These are phyloP conservation scores for Leishmania tarentolae DNA, from an alignment of 208 protist genomes.

Conservation along the genomic window DNA sequence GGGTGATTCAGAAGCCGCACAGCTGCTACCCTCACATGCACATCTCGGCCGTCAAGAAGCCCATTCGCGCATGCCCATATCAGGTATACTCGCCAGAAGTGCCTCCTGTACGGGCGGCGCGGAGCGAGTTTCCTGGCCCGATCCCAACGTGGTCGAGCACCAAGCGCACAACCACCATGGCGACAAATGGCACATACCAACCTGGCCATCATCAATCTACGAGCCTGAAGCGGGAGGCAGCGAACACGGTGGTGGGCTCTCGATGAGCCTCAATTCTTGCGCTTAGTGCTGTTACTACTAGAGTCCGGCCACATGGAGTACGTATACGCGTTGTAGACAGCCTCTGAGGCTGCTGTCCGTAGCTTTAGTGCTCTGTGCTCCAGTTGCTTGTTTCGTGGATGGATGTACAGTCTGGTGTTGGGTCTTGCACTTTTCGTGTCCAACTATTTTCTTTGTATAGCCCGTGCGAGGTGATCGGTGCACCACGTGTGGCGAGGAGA, in stretches of 20 bases:
- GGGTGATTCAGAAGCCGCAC: constrained; percentile 84
- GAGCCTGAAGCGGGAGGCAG: constrained; percentile 28
- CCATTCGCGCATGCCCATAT: constrained; percentile 45
- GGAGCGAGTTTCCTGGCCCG: constrained; percentile 78
- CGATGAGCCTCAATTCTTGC: constrained; percentile 16
- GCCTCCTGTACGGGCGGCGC: constrained; percentile 64
- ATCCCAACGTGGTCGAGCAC: constrained; percentile 84
- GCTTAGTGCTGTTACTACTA: neutral
- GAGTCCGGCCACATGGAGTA: neutral
- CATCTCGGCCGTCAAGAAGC: constrained; percentile 63
- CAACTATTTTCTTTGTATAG: neutral
- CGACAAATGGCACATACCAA: constrained; percentile 62
- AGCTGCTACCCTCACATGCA: constrained; percentile 78
- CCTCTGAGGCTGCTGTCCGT: neutral
- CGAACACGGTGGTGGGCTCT: constrained; percentile 36
- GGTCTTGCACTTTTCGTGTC: neutral
- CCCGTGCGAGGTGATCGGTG: neutral
- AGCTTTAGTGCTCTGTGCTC: neutral
- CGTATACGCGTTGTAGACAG: neutral
- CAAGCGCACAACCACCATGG: constrained; percentile 72
- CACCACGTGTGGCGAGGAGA: neutral
- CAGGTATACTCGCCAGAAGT: constrained; percentile 69
- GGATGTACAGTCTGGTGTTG: neutral
- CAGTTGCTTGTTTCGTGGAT: neutral
- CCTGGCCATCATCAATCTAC: constrained; percentile 59